Evolutionary conservation across 768 basidiomycete species (phyloP).

Genomic region (Fomitopsis pulvina): DNA sequence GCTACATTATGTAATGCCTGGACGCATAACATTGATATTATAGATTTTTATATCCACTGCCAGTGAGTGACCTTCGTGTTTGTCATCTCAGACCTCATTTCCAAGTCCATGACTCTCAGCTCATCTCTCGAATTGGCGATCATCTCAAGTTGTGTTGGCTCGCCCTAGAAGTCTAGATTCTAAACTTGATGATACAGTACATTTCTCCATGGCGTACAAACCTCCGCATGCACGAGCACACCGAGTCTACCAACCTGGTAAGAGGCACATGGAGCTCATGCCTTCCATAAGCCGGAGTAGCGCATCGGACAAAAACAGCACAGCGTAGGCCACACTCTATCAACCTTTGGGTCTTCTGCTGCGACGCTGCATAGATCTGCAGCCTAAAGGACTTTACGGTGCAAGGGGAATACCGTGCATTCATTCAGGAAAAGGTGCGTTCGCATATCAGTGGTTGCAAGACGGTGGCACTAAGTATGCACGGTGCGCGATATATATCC

Average conservation of each 20-base stretch:
- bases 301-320: conserved; percentile 67
- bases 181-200: too few species aligned
- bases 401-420: conserved; percentile 63
- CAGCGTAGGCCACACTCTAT: conserved; percentile 49
- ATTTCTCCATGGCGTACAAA: not conserved
- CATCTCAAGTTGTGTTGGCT: too few species aligned
- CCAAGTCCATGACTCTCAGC: too few species aligned
- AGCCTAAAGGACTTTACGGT: conserved; percentile 54
- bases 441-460: conserved; percentile 9
- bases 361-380: conserved; percentile 28
- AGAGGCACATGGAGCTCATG: conserved; percentile 52
- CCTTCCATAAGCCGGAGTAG: conserved; percentile 74
- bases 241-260: conserved; percentile 16
- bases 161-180: too few species aligned
- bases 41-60: too few species aligned
- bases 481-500: not conserved
- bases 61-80: too few species aligned
- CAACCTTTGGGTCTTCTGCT: not conserved
- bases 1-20: too few species aligned
- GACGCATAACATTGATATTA: too few species aligned
- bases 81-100: too few species aligned
- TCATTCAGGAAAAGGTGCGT: conserved; percentile 58
- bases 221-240: conserved; percentile 2
- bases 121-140: too few species aligned
- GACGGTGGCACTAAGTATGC: too few species aligned